phyloP scores from a whole-genome alignment of 768 basidiomycete species.

The Phylloporus sp. region DNA sequence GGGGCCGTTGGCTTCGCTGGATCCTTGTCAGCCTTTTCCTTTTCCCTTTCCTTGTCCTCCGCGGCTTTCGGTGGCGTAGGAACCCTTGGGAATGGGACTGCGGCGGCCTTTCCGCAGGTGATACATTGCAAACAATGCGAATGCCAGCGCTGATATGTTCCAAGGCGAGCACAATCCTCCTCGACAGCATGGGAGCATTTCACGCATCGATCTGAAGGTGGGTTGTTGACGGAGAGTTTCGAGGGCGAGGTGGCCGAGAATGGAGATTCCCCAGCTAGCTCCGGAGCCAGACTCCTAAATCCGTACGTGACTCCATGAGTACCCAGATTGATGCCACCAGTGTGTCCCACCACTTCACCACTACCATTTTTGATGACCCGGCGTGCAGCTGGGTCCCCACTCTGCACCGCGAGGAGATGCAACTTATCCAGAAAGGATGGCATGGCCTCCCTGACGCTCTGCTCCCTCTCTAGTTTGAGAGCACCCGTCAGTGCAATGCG shows the following conservation, averaged over 20 bases:
- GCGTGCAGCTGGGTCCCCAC: constrained; percentile 74
- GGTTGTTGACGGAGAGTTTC: constrained; percentile 58
- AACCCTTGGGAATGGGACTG: constrained; percentile 57
- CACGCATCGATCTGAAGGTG: constrained; percentile 88
- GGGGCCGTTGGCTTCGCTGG: constrained; percentile 59
- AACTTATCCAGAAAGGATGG: constrained; percentile 88
- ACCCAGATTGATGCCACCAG: constrained; percentile 54
- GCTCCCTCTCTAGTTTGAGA: constrained; percentile 91
- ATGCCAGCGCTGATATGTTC: constrained; percentile 98
- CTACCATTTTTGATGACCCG: constrained; percentile 73
- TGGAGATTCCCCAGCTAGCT: constrained; percentile 85
- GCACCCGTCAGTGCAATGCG: constrained; percentile 96
- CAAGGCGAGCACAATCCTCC: constrained; percentile 93
- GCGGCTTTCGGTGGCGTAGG: constrained; percentile 45
- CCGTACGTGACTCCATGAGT: constrained; percentile 90
- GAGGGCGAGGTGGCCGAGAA: constrained; percentile 45
- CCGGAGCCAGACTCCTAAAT: constrained; percentile 87
- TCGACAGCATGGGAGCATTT: constrained; percentile 89
- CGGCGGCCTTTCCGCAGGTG: constrained; percentile 74
- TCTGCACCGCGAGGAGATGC: constrained; percentile 83
- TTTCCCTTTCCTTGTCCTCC: constrained; percentile 46
- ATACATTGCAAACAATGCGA: constrained; percentile 87
- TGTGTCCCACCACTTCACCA: constrained; percentile 50
- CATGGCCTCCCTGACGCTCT: constrained; percentile 79
- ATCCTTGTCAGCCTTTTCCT: constrained; percentile 40